Evolutionary conservation across 2,329 filamentous ascomycete species (phyloP).

Genomic region (Albophoma yamanashiensis): DNA sequence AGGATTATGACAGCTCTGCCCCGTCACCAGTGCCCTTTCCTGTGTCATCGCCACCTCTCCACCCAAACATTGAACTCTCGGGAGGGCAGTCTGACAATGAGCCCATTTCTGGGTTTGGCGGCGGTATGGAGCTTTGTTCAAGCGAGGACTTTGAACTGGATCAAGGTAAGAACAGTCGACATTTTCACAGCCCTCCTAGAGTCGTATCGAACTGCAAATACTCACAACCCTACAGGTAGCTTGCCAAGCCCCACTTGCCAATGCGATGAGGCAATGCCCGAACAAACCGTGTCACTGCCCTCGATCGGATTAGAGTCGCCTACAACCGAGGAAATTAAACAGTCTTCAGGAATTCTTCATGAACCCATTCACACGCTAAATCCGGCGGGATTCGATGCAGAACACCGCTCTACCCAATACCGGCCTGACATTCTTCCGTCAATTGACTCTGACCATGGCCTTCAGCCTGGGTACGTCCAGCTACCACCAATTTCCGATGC

Average conservation of each 20-base stretch:
- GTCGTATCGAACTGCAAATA: neutral
- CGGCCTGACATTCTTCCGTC: neutral
- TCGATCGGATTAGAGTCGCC: neutral
- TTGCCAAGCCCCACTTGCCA: neutral
- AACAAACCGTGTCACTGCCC: neutral
- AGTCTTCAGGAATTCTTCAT: neutral
- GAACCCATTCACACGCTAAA: neutral
- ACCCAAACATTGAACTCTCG: neutral
- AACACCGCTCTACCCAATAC: neutral
- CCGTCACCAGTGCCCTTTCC: neutral
- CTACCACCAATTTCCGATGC: conserved; percentile 7
- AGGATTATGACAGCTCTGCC: neutral
- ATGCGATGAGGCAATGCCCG: neutral
- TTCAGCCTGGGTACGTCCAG: neutral
- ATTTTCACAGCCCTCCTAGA: too few species aligned
- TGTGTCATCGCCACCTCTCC: neutral
- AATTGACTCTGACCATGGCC: neutral
- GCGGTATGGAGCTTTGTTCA: neutral
- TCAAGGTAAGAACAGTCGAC: neutral
- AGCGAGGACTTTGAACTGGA: neutral
- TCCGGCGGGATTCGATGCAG: neutral
- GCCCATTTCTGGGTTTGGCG: neutral
- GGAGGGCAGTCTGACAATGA: neutral
- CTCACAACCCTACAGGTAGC: neutral
- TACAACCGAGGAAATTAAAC: neutral